Conservation (phyloP, 2,329 filamentous ascomycete species). For the Fusarium begoniae region DNA sequence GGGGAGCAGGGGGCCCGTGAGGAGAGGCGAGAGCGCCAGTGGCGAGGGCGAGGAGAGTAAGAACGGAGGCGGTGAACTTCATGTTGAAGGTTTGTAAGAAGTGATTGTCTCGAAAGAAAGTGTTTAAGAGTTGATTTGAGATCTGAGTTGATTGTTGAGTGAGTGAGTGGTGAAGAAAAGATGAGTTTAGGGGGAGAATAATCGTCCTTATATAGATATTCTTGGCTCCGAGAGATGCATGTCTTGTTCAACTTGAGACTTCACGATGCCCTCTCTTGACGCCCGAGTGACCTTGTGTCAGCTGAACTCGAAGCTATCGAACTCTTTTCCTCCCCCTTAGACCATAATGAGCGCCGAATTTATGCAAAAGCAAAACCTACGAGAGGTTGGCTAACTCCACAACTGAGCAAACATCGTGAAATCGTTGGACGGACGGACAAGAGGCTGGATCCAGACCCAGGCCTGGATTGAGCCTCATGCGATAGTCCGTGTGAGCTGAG, state of each 20-base stretch:
- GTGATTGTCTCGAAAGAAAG: not conserved
- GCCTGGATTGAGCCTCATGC: not conserved
- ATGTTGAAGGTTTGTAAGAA: not conserved
- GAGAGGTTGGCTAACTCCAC: not conserved
- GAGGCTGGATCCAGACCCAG: not conserved
- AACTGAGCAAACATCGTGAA: not conserved
- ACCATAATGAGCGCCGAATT: not conserved
- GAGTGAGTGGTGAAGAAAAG: not conserved
- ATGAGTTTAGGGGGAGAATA: not conserved
- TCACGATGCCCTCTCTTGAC: not conserved
- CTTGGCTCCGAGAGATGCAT: not conserved
- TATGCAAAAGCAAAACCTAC: not conserved
- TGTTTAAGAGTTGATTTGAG: not conserved
- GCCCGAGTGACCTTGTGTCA: not conserved
- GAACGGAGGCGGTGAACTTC: not conserved
- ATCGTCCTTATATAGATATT: not conserved
- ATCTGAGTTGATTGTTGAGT: not conserved
- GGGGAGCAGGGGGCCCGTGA: not conserved
- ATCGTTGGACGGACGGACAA: not conserved
- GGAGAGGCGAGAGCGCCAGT: not conserved
- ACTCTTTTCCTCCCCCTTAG: not conserved
- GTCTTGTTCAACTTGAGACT: not conserved
- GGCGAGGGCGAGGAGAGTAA: not conserved
- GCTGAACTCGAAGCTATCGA: not conserved
- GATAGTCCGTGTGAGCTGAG: not conserved